Percentiles rank a stretch among this genome's conserved stretches.
phyloP scores from a whole-genome alignment of 176 grass and related monocot genomes.

The Secale cereale region DNA sequence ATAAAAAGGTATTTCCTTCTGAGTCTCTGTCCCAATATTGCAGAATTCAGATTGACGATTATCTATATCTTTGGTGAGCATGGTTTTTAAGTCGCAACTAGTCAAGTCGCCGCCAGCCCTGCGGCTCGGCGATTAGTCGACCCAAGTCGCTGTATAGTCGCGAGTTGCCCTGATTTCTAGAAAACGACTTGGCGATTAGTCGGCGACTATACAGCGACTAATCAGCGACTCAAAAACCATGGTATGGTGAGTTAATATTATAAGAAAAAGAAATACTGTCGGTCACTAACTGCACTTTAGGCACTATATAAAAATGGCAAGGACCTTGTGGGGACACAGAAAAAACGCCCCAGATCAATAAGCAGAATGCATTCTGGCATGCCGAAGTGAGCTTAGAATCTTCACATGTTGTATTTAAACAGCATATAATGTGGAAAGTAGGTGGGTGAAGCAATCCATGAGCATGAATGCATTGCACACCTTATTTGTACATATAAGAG shows the following conservation, averaged over 20 bases:
- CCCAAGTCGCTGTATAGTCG: too few species aligned
- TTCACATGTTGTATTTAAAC: background rate
- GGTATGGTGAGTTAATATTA: background rate
- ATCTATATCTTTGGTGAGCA: background rate
- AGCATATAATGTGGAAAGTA: conserved; percentile 6
- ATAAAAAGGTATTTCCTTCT: background rate
- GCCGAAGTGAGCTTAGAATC: background rate
- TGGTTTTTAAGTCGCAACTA: too few species aligned
- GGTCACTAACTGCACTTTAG: background rate
- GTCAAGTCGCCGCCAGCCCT: too few species aligned
- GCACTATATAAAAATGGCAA: background rate
- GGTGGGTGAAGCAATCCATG: background rate
- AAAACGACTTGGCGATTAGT: too few species aligned
- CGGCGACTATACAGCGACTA: too few species aligned
- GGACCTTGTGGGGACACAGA: background rate
- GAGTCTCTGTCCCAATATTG: background rate
- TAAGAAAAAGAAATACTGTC: background rate
- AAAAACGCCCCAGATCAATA: background rate
- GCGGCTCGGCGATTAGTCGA: too few species aligned
- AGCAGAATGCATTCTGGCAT: background rate
- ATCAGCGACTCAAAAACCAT: too few species aligned
- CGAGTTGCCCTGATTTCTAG: too few species aligned
- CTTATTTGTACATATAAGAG: background rate
- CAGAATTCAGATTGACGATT: background rate
- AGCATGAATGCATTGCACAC: background rate